These are phyloP conservation scores for Pichia rugopelliculosa DNA, from an alignment of 805 yeast species.

Conservation along the genomic window DNA sequence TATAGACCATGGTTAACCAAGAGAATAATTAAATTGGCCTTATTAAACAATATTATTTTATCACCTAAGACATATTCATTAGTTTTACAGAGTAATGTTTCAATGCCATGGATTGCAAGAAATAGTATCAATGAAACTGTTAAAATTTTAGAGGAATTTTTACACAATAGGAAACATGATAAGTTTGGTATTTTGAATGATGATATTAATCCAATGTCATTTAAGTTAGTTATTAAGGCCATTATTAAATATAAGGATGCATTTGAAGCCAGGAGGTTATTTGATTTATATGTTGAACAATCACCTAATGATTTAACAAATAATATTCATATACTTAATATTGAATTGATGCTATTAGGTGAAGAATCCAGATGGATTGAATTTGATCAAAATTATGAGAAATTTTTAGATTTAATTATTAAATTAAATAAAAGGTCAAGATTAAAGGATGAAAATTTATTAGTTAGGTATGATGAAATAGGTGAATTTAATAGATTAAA, in stretches of 20 bases:
- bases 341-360: constrained; percentile 25
- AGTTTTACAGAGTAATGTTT: constrained; percentile 20
- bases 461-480: background rate
- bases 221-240: constrained; percentile 17
- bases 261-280: constrained; percentile 21
- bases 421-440: constrained; percentile 13
- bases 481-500: constrained; percentile 7
- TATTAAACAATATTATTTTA: constrained; percentile 11
- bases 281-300: constrained; percentile 23
- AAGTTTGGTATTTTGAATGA: constrained; percentile 17
- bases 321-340: constrained; percentile 22
- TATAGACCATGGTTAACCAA: constrained; percentile 16
- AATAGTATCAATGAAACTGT: constrained; percentile 16
- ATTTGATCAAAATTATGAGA: constrained; percentile 23
- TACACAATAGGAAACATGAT: constrained; percentile 16
- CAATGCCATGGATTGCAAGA: constrained; percentile 11
- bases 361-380: constrained; percentile 28
- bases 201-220: constrained; percentile 21
- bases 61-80: constrained; percentile 25
- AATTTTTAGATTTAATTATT: constrained; percentile 17
- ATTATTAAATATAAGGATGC: constrained; percentile 16
- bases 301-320: constrained; percentile 21
- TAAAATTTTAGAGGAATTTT: constrained; percentile 19
- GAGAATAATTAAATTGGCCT: constrained; percentile 15
- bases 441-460: constrained; percentile 1